Evolutionary conservation across 2,329 filamentous ascomycete species (phyloP), one percentile per base, ranked within the genome.

Genomic region (Chaetomiaceae sp.): DNA sequence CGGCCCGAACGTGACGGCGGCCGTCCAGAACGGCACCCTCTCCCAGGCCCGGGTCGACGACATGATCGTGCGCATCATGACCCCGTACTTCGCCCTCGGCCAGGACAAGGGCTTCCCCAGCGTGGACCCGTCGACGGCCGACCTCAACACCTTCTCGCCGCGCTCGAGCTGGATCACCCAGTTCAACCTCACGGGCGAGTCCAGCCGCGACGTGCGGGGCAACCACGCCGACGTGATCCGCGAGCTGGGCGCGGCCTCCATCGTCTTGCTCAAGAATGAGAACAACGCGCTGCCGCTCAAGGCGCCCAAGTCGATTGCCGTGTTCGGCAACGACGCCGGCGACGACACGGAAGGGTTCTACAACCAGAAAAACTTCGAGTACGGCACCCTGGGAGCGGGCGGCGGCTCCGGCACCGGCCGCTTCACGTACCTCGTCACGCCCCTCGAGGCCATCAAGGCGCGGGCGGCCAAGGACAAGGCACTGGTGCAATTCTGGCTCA

Each of bases 81-180:
- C 82, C 1, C 69, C 77, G 0, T 86, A 79, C 78, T 85, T 83
- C 61, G 69, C 80, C n/a, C 64, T 81, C 34, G 77, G 76, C 7
- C 82, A 85, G 63, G 70, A 79, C 60, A 22, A 51, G 3, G 62
- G 66, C 36, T 75, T 77, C 59, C 82, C 86, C n/a, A 64, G 65
- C 37, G 75, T 76, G 61, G 80, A 81, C 19, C 37, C 19, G 6
- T 22, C 37, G 17, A 39, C 9, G 25, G 25, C 25, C 25, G 68
- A 71, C 0, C 72, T 75, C 2, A 83, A 88, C 69, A 97, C 91
- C 77, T 96, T 96, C 72, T 86, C 87, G 84, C 92, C 62, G 91
- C 88, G 0, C 87, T 81, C 61, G 88, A 86, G 39, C 87, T 82
- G 54, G 65, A 83, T 45, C 84, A 96, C 66, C 76, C 70, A 47